phyloP scores from a whole-genome alignment of 768 basidiomycete genomes.

The Hortiboletus campestris region DNA sequence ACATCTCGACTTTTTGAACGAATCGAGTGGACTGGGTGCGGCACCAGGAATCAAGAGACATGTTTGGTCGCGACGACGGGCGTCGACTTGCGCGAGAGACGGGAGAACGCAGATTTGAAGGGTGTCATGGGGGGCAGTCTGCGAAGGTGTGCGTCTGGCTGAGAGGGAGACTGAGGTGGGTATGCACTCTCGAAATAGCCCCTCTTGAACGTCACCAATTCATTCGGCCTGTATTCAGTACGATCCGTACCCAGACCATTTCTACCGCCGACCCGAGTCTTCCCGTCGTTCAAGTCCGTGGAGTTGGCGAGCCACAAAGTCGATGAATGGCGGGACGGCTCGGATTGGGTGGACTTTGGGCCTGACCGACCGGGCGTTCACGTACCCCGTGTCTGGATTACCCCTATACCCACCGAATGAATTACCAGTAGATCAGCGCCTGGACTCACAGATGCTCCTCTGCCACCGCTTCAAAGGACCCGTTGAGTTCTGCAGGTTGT shows the following conservation, averaged over 20 bases:
- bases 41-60: constrained; percentile 4
- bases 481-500: too few species aligned
- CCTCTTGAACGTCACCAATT: background rate
- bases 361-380: background rate
- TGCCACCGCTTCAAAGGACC: too few species aligned
- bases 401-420: background rate
- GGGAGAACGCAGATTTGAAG: constrained; percentile 1
- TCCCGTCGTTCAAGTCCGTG: too few species aligned
- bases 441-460: background rate
- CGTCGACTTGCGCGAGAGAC: background rate
- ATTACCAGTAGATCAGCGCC: too few species aligned
- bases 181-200: background rate
- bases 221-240: background rate
- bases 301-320: background rate
- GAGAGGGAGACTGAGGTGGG: too few species aligned
- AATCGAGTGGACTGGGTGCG: too few species aligned
- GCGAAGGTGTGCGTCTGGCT: background rate
- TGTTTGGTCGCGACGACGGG: constrained; percentile 4
- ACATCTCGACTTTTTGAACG: too few species aligned
- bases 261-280: background rate
- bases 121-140: background rate
- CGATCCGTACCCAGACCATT: background rate
- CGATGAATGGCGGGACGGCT: background rate
- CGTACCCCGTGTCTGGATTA: background rate
- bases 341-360: background rate